These are phyloP conservation scores for Tetradesmus lagerheimii DNA, from an alignment of 139 green algal genomes.

Conservation along the genomic window DNA sequence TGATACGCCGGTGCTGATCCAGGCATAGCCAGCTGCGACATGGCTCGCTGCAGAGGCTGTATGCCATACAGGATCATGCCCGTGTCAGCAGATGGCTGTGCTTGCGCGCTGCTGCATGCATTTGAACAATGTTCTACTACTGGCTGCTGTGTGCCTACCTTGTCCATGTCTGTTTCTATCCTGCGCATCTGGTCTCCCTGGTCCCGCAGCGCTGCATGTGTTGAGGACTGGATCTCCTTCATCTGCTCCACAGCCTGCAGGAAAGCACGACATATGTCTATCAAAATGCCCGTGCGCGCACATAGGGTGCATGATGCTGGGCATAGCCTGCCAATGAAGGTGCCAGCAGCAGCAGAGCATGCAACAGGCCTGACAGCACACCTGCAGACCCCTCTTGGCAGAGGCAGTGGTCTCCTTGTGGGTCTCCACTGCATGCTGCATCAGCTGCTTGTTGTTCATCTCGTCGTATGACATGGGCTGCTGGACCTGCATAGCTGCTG, in stretches of 20 bases:
- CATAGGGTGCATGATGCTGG: neutral
- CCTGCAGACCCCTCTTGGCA: conserved; percentile 49
- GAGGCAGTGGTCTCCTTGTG: conserved; percentile 61
- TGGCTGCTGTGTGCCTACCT: conserved; percentile 33
- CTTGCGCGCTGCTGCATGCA: too few species aligned
- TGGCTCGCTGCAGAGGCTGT: neutral
- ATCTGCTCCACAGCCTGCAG: conserved; percentile 61
- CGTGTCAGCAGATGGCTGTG: too few species aligned
- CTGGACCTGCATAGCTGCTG: conserved; percentile 2
- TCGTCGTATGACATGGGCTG: neutral
- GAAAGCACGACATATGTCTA: too few species aligned
- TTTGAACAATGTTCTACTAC: too few species aligned
- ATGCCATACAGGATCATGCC: too few species aligned
- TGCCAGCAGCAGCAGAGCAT: neutral
- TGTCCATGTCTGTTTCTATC: conserved; percentile 53
- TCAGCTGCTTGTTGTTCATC: conserved; percentile 51
- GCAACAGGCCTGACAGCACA: neutral
- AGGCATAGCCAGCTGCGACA: neutral
- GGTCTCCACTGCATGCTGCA: conserved; percentile 47
- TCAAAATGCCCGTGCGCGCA: too few species aligned
- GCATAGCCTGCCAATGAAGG: neutral
- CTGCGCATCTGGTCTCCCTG: conserved; percentile 57
- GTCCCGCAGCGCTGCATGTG: conserved; percentile 43
- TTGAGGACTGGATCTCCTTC: conserved; percentile 59
- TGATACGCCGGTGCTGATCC: neutral